phyloP scores from a whole-genome alignment of 768 basidiomycete species.

The Tylopilus subfusipes region DNA sequence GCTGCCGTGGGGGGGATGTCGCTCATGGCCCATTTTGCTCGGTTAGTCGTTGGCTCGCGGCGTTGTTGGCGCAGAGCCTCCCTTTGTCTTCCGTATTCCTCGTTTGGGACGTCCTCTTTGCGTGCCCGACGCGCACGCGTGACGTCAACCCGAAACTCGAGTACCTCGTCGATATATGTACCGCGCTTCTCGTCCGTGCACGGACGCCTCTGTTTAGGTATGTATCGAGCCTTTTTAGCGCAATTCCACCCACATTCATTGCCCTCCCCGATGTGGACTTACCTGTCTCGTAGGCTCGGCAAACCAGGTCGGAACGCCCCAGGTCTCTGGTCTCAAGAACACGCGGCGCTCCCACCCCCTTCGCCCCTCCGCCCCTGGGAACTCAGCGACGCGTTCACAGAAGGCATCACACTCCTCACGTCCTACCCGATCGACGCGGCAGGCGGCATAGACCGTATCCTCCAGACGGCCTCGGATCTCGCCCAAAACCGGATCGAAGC shows the following conservation, averaged over 20 bases:
- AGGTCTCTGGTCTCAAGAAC: constrained; percentile 55
- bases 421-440: constrained; percentile 60
- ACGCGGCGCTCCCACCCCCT: constrained; percentile 33
- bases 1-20: neutral
- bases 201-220: constrained; percentile 55
- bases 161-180: constrained; percentile 65
- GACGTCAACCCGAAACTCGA: constrained; percentile 60
- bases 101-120: constrained; percentile 72
- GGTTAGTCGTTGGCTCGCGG: constrained; percentile 69
- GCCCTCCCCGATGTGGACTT: neutral
- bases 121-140: constrained; percentile 52
- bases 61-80: constrained; percentile 69
- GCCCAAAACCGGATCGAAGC: constrained; percentile 46
- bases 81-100: constrained; percentile 56
- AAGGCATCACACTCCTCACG: constrained; percentile 63
- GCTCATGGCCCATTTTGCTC: neutral
- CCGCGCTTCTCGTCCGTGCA: constrained; percentile 61
- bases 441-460: constrained; percentile 66
- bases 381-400: constrained; percentile 60
- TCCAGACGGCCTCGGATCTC: constrained; percentile 68
- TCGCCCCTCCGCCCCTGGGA: constrained; percentile 49
- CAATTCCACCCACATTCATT: too few species aligned
- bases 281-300: constrained; percentile 43
- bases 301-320: constrained; percentile 41
- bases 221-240: constrained; percentile 10